A percentile compares a stretch with the other conserved stretches of the same genome.
Evolutionary conservation across 2,329 filamentous ascomycete genomes (phyloP).

Genomic region (Alternaria sp.): DNA sequence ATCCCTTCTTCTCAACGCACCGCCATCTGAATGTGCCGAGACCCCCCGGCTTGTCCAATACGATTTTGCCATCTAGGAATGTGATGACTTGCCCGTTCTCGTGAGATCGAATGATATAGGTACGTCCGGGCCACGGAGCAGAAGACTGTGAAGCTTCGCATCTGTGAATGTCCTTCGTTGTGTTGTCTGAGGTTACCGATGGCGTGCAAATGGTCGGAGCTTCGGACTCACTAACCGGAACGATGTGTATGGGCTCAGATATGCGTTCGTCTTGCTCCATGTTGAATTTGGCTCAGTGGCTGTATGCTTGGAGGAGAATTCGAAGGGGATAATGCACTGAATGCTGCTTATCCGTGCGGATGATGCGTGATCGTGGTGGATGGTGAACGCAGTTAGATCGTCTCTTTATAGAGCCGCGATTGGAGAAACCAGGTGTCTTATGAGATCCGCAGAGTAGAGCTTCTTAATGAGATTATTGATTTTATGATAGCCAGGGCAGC

Average conservation of each 20-base stretch:
- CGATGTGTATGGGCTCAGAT: too few relatives aligned
- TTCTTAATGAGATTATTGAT: neutral
- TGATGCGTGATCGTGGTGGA: neutral
- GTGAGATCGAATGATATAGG: slow-evolving; percentile 46
- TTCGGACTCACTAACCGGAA: slow-evolving; percentile 10
- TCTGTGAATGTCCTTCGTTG: neutral
- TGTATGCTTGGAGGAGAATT: neutral
- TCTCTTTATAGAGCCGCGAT: neutral
- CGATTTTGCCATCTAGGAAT: slow-evolving; percentile 40
- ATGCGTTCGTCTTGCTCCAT: slow-evolving; percentile 16
- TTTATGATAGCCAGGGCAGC: neutral
- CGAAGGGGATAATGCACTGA: neutral
- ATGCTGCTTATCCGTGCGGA: neutral
- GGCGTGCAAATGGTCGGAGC: slow-evolving; percentile 11
- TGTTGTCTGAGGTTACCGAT: slow-evolving; percentile 14
- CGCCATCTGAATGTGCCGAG: slow-evolving; percentile 47
- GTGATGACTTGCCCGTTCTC: slow-evolving; percentile 42
- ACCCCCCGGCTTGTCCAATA: slow-evolving; percentile 37
- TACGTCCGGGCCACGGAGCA: slow-evolving; percentile 36
- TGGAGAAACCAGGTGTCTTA: neutral
- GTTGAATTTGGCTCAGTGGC: neutral
- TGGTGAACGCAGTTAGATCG: neutral
- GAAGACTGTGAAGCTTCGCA: slow-evolving; percentile 11
- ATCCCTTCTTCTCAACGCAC: slow-evolving; percentile 51
- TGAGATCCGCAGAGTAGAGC: neutral